Conservation (phyloP, 2,329 filamentous ascomycete genomes). For the Claviceps fusiformis region DNA sequence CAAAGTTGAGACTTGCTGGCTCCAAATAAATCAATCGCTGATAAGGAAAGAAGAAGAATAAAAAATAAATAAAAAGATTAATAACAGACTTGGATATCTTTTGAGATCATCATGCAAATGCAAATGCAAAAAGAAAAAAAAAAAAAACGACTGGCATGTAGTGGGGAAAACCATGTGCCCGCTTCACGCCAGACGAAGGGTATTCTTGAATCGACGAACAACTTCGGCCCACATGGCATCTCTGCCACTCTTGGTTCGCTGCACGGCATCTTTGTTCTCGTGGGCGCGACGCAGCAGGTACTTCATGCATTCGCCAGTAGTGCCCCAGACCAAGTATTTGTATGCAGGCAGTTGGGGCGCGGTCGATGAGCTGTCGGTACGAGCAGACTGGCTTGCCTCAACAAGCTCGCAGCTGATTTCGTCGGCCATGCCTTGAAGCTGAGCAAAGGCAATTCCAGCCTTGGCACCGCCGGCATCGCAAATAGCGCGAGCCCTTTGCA, state of each 20-base stretch:
- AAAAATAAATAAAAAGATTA: background rate
- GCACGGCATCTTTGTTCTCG: conserved; percentile 60
- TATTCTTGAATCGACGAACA: conserved; percentile 35
- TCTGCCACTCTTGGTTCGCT: conserved; percentile 46
- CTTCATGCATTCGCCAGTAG: conserved; percentile 70
- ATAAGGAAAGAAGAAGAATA: background rate
- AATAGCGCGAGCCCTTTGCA: conserved; percentile 41
- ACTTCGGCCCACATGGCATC: conserved; percentile 51
- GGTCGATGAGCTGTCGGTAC: conserved; percentile 14
- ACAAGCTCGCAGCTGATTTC: conserved; percentile 62
- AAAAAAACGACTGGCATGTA: background rate
- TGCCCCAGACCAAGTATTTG: conserved; percentile 59
- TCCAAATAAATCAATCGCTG: background rate
- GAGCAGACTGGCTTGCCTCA: conserved; percentile 20
- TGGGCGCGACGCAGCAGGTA: conserved; percentile 52
- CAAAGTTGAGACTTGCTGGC: background rate
- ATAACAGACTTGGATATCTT: background rate
- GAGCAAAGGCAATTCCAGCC: conserved; percentile 35
- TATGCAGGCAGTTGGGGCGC: conserved; percentile 41
- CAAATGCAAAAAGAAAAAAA: no score
- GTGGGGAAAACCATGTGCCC: background rate
- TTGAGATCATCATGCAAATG: background rate
- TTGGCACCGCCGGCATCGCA: conserved; percentile 30
- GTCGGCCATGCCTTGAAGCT: conserved; percentile 92
- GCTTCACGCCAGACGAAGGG: conserved; percentile 13